phyloP scores from a whole-genome alignment of 805 yeast genomes.

The Saturnispora ahearnii region DNA sequence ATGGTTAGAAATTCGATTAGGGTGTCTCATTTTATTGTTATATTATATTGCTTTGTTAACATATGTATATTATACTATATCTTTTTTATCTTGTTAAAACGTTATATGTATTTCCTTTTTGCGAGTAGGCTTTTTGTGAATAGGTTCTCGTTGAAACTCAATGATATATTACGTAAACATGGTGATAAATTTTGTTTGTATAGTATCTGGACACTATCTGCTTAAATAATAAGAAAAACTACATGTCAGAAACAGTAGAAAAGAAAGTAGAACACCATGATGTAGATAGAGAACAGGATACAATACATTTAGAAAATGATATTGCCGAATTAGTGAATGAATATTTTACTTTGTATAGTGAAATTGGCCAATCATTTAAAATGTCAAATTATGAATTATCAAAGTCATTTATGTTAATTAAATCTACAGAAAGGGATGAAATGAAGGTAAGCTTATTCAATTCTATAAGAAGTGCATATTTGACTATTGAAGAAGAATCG shows the following conservation, averaged over 20 bases:
- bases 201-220: too few species aligned
- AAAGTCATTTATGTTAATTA: conserved; percentile 3
- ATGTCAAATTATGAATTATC: neutral
- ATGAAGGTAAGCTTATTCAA: conserved; percentile 7
- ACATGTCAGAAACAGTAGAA: conserved; percentile 10
- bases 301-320: conserved; percentile 2
- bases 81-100: neutral
- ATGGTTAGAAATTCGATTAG: neutral
- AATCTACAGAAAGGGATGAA: conserved; percentile 13
- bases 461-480: conserved; percentile 4
- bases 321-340: conserved; percentile 1
- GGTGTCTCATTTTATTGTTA: neutral
- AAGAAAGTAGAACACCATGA: conserved; percentile 12
- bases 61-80: neutral
- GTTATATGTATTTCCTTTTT: too few species aligned
- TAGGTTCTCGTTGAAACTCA: too few species aligned
- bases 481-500: conserved; percentile 12
- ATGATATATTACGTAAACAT: too few species aligned
- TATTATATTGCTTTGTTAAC: neutral
- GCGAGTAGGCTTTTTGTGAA: too few species aligned
- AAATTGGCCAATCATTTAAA: neutral
- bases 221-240: neutral
- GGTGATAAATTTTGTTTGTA: too few species aligned
- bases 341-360: neutral
- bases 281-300: neutral